phyloP scores from a whole-genome alignment of 2,329 filamentous ascomycete genomes.

The Aspergillus tanneri region DNA sequence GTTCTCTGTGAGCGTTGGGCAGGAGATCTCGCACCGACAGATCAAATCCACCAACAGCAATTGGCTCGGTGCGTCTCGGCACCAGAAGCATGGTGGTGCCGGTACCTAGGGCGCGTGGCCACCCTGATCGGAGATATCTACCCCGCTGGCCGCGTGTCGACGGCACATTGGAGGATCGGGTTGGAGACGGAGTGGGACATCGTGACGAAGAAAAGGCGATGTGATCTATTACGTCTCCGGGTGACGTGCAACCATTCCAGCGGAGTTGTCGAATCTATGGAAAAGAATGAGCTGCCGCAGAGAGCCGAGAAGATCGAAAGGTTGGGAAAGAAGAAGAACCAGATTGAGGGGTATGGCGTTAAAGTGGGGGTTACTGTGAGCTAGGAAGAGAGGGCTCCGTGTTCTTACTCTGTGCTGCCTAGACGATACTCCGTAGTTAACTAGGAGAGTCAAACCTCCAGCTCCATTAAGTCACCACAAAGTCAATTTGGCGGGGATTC shows the following conservation, averaged over 20 bases:
- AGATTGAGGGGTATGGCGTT: conserved; percentile 47
- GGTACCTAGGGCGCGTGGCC: conserved; percentile 62
- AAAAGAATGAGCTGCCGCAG: conserved; percentile 39
- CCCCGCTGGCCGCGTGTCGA: conserved; percentile 54
- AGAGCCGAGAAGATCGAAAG: conserved; percentile 49
- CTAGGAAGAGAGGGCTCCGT: no score
- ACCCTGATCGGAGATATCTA: conserved; percentile 59
- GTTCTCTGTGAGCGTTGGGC: conserved; percentile 74
- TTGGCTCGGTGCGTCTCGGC: conserved; percentile 55
- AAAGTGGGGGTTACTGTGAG: conserved; percentile 35
- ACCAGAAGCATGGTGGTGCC: conserved; percentile 63
- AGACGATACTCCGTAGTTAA: no score
- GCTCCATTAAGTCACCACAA: no score
- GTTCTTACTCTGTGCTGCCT: no score
- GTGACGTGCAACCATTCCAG: conserved; percentile 49
- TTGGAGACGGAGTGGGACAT: conserved; percentile 46
- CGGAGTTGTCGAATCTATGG: conserved; percentile 35
- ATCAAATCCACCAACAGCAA: conserved; percentile 54
- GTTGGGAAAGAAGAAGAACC: conserved; percentile 61
- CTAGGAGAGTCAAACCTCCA: no score
- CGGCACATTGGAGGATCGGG: conserved; percentile 35
- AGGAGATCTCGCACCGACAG: conserved; percentile 59
- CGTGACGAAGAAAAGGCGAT: conserved; percentile 41
- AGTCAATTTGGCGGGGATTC: neutral
- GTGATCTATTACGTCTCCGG: conserved; percentile 45